Base-by-base conservation (phyloP, 192 early-diverging fungal genomes). In the Lobosporangium transversale region DNA sequence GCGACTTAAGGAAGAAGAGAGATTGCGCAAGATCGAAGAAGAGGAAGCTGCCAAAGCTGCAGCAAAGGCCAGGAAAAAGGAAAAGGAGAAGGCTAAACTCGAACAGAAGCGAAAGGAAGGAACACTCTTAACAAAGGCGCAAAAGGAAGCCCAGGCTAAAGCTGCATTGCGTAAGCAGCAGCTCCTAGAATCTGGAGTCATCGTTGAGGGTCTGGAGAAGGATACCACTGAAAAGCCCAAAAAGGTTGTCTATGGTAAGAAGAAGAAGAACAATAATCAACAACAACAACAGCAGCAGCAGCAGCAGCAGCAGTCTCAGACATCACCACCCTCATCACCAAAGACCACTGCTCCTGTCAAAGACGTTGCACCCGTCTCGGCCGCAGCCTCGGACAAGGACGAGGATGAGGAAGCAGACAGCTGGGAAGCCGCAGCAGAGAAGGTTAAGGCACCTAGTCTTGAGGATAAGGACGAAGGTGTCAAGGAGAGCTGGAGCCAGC, bases 91-190 rank as follows among this genome's bases (percentile, higher is more conserved):
- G 93, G 81, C 80, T n/a, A 93, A 91, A 78, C 88, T 88, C 27
- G 95, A 95, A 63, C 92, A 97, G 79, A 87, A 96, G 27, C 91
- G 89, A 43, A 95, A 93, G 70, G 89, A 94, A 48, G 97, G 98
- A 45, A 95, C 97, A 78, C 89, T 97, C 53, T 82, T 97, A 69
- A 95, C 95, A 32, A 94, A 94, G 79, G 88, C 92, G n/a, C 94
- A 98, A 78, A 96, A 94, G 81, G 89, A 89, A 56, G 93, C 90
- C 47, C 87, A 94, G 69, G 86, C 86, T 6, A 86, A 81, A 40
- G 89, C 88, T 52, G 83, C 92, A 62, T 78, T 86, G 32, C 88
- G 87, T 61, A 85, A 92, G 32, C 85, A 96, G 65, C 89, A 88
- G 27, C 81, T 97, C 82, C 70, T 97, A 9, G 89, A 89, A 18